Evolutionary conservation across 192 early-diverging fungal genomes (phyloP), one percentile per base, ranked within the genome.

Genomic region (Cetraspora pellucida): DNA sequence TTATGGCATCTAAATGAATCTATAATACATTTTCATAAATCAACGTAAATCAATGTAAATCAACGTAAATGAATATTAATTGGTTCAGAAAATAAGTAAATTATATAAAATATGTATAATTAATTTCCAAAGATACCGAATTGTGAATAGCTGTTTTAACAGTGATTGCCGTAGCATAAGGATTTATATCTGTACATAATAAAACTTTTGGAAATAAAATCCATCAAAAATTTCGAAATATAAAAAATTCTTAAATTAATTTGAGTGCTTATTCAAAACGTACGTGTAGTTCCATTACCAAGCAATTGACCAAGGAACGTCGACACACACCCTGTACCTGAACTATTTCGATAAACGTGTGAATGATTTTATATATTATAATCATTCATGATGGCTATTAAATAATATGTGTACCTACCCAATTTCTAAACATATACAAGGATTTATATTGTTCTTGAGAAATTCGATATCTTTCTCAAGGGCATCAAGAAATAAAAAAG

Each of bases 401-500:
- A 37, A 6, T 37, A 37, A 37, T 37, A 37, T 37, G 37, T 37
- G 37, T 37, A 37, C 37, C 52, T 78, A 92, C 85, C 97, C 97
- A 60, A 98, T 91, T 74, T 98, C 97, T 13, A 97, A 83, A 58
- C 92, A 93, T 6, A 96, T 75, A 1, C 83, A 79, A 45, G 95
- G 95, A 5, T 83, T 67, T 0, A 85, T 70, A 11, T 80, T 81
- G 9, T 77, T 74, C 23, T 86, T 83, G 49, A 97, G 66, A 43
- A 84, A 78, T 8, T 78, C 23, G 0, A 74, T 81, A 63, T 97
- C 95, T 63, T 86, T 83, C 74, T 97, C 95, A n/a, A 98, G 88
- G 3, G 93, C 92, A 80, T 97, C 96, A 30, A 99, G 83, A 19
- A 99, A 83, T 60, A 99, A 81, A 78, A 96, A 99, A 0, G 95